phyloP scores from a whole-genome alignment of 1,139 yeast genomes.

The Pichia sp. region DNA sequence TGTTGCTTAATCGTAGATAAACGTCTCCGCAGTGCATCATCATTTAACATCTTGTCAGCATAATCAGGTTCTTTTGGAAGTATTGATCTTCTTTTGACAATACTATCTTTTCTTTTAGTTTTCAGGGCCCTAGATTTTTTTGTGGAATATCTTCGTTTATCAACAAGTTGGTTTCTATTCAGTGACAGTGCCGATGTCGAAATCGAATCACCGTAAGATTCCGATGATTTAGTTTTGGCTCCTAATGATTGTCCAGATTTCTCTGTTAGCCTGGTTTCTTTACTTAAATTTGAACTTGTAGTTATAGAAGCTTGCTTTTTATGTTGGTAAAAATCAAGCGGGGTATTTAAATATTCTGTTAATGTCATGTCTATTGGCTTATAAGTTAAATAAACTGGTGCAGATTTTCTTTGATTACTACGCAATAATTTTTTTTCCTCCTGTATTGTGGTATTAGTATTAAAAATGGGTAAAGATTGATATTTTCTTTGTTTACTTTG shows the following conservation, averaged over 20 bases:
- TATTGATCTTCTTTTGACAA: constrained; percentile 6
- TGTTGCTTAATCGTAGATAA: not conserved
- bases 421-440: not conserved
- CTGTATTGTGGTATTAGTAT: not conserved
- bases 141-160: not conserved
- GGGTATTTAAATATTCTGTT: constrained; percentile 15
- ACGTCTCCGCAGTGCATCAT: not conserved
- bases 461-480: constrained; percentile 11
- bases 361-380: constrained; percentile 14
- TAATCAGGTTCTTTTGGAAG: not conserved
- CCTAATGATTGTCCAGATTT: not conserved
- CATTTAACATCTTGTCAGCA: not conserved
- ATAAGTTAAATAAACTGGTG: constrained; percentile 12
- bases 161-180: not conserved
- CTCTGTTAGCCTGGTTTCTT: constrained; percentile 3
- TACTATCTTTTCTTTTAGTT: constrained; percentile 11
- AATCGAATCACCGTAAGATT: constrained; percentile 3
- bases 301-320: constrained; percentile 7
- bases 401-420: constrained; percentile 11
- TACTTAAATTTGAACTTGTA: constrained; percentile 2
- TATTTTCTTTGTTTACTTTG: constrained; percentile 8
- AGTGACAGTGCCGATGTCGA: constrained; percentile 6
- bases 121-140: constrained; percentile 1
- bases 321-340: constrained; percentile 15
- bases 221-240: not conserved